Percentiles rank a stretch among this genome's conserved stretches.
Evolutionary conservation across 2,329 filamentous ascomycete genomes (phyloP).

Genomic region (Fusarium dimerum): DNA sequence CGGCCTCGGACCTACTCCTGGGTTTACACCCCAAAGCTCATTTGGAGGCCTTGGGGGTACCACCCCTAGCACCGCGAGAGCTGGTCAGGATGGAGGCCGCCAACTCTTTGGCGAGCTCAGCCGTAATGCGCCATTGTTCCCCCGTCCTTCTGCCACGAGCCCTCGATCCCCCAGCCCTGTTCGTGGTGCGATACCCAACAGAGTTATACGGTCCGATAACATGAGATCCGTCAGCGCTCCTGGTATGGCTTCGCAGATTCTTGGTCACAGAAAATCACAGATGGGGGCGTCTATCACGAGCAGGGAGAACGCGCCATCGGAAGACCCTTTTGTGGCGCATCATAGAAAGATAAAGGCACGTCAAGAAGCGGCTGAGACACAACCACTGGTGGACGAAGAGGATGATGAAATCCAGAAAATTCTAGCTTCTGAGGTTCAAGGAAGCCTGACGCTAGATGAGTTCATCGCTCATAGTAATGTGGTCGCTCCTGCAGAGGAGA

Average conservation of each 20-base stretch:
- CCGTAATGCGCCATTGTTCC: conserved; percentile 53
- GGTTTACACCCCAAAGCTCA: conserved; percentile 59
- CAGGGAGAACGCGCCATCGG: conserved; percentile 37
- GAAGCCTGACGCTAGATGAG: conserved; percentile 63
- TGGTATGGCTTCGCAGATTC: conserved; percentile 56
- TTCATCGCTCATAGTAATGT: conserved; percentile 66
- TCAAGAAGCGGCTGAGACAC: conserved; percentile 58
- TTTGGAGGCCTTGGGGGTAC: conserved; percentile 53
- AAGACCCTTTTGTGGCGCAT: conserved; percentile 51
- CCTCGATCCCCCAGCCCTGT: conserved; percentile 75
- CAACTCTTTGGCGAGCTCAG: conserved; percentile 57
- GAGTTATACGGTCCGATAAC: conserved; percentile 50
- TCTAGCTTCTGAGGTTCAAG: conserved; percentile 60
- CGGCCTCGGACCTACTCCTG: conserved; percentile 47
- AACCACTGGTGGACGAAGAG: conserved; percentile 65
- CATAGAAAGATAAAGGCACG: conserved; percentile 54
- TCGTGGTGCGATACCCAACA: conserved; percentile 56
- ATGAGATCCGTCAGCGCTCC: conserved; percentile 62
- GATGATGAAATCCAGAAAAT: conserved; percentile 67
- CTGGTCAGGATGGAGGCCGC: conserved; percentile 45
- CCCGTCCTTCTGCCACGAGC: conserved; percentile 55
- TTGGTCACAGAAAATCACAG: conserved; percentile 43
- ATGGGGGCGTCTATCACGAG: conserved; percentile 42
- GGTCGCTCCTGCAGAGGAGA: conserved; percentile 54
- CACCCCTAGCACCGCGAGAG: conserved; percentile 31